These are phyloP conservation scores for Fusarium transvaalense DNA, from an alignment of 2,329 filamentous ascomycete species.

Conservation along the genomic window DNA sequence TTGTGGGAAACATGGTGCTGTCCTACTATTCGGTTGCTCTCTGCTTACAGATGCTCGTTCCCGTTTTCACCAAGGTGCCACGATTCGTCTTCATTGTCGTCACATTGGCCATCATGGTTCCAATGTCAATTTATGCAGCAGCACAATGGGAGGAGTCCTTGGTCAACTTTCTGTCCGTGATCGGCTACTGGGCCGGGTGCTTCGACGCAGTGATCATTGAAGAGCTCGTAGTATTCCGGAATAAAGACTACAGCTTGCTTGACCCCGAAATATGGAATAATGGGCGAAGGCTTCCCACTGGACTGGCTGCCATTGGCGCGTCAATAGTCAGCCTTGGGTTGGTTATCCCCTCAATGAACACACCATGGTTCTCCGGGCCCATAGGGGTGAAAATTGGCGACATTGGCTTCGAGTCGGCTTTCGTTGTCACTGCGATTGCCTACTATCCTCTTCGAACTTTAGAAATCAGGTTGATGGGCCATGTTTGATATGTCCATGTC, in stretches of 20 bases:
- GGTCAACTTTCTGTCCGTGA: constrained; percentile 59
- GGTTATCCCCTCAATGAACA: constrained; percentile 58
- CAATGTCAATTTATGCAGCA: constrained; percentile 58
- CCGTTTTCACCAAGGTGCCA: constrained; percentile 56
- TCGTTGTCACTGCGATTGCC: constrained; percentile 56
- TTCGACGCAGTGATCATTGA: constrained; percentile 58
- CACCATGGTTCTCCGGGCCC: constrained; percentile 60
- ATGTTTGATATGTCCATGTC: constrained; percentile 17
- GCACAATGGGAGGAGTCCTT: constrained; percentile 57
- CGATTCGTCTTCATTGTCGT: constrained; percentile 58
- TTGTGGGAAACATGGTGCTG: constrained; percentile 56
- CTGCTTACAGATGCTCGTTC: constrained; percentile 59
- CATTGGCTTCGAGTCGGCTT: constrained; percentile 61
- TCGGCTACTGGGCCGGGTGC: constrained; percentile 62
- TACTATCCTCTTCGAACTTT: constrained; percentile 55
- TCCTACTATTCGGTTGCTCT: constrained; percentile 57
- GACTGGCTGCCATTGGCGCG: constrained; percentile 59
- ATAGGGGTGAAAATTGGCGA: constrained; percentile 59
- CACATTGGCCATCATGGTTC: constrained; percentile 58
- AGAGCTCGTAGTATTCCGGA: constrained; percentile 60
- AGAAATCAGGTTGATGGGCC: constrained; percentile 51
- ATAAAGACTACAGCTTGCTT: constrained; percentile 56
- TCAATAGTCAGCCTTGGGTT: constrained; percentile 58
- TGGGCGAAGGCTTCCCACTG: constrained; percentile 56
- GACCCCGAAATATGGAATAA: constrained; percentile 61